Evolutionary conservation across 129 eudicot species (phyloP).

Genomic region (Arctium lappa): DNA sequence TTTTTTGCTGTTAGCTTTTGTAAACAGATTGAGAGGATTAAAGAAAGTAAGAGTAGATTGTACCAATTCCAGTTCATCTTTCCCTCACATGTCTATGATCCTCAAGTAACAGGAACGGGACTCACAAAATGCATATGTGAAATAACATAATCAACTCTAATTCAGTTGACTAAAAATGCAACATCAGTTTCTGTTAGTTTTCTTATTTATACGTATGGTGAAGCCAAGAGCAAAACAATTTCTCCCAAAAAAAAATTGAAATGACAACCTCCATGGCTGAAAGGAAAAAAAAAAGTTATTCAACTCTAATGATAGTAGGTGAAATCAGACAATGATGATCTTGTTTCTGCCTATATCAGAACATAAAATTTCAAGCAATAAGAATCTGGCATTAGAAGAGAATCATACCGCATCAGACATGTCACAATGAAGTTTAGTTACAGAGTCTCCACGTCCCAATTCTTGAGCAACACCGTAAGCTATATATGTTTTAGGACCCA

Average conservation of each 20-base stretch:
- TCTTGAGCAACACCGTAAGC: slow-evolving; percentile 72
- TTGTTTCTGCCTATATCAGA: neutral
- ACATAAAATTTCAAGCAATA: slow-evolving; percentile 1
- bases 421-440: slow-evolving; percentile 70
- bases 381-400: neutral
- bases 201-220: neutral
- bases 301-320: neutral
- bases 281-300: neutral
- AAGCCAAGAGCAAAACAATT: neutral
- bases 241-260: neutral
- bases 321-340: neutral
- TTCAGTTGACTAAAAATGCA: neutral
- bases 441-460: slow-evolving; percentile 83
- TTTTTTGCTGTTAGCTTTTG: neutral
- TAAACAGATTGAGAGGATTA: neutral
- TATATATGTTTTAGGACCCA: slow-evolving; percentile 85
- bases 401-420: slow-evolving; percentile 66
- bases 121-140: neutral
- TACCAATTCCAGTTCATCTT: neutral
- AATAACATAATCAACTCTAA: neutral
- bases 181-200: neutral
- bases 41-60: neutral
- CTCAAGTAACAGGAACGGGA: neutral
- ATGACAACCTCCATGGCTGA: neutral
- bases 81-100: neutral